Evolutionary conservation across 164 flowering plant species (phyloP), one percentile per base, ranked within the genome.

Genomic region (Echeveria elegans): DNA sequence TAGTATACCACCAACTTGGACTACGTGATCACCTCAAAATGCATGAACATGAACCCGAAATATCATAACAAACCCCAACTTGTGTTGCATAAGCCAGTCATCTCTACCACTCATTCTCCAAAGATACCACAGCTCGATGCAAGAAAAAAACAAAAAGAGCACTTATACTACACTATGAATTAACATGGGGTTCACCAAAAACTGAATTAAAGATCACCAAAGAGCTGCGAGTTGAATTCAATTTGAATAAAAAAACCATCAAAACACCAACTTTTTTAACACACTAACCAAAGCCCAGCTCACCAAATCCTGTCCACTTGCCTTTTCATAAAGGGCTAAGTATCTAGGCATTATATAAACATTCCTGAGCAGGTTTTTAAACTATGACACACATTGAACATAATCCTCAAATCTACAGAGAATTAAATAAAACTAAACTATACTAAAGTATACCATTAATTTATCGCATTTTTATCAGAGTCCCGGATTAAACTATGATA

Each of bases 361-460:
- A 56, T 56, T 56, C 61, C 14, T 2, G 61, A 11, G 34, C 34
- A 56, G 61, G 32, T 29, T 56, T 53, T 56, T 18, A 56, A 56
- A 56, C 32, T 56, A 56, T 28, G 61, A 56, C n/a, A 56, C 61
- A 56, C 61, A n/a, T n/a, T 56, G 61, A 56, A 56, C 61, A 56
- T 56, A 56, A 56, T 56, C 61, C 61, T 56, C 61, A 56, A 56
- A 56, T 56, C 19, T 26, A 56, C 61, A 56, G 61, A 5, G 14
- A 29, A n/a, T n/a, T 28, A 56, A 50, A 56, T 11, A 26, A 56
- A 26, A 28, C 19, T 56, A 56, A 56, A 56, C 18, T 56, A 56
- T 2, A 0, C 5, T 26, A 56, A 4, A 28, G 61, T 56, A 56
- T 29, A 52, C 31, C 18, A 56, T 56, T 26, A 11, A 56, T 11